Conservation (phyloP, 768 basidiomycete species). For the Rhizopogon vinicolor region DNA sequence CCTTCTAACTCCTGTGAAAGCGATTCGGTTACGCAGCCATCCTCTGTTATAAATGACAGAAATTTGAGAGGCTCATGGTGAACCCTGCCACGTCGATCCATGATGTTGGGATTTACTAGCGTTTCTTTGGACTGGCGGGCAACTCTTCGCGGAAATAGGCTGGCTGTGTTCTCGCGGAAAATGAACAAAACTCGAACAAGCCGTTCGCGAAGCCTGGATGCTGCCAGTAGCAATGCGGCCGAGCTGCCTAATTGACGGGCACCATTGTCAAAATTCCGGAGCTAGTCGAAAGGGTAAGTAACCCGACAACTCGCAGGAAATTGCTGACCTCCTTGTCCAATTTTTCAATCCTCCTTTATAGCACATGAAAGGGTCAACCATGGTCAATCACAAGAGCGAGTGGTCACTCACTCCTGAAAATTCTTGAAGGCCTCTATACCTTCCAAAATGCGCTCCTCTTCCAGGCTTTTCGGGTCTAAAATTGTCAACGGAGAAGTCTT, state of each 20-base stretch:
- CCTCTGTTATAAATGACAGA: slow-evolving; percentile 24
- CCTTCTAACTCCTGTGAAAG: slow-evolving; percentile 34
- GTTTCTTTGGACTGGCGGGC: slow-evolving; percentile 24
- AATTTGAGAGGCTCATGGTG: slow-evolving; percentile 19
- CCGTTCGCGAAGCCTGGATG: slow-evolving; percentile 36
- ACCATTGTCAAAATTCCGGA: slow-evolving; percentile 41
- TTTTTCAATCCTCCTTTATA: slow-evolving; percentile 29
- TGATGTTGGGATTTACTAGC: slow-evolving; percentile 20
- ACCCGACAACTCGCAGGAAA: background rate
- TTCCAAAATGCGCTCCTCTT: slow-evolving; percentile 45
- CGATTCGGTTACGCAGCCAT: slow-evolving; percentile 34
- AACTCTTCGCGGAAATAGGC: slow-evolving; percentile 38
- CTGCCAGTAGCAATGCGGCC: slow-evolving; percentile 40
- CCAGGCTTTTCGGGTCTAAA: slow-evolving; percentile 33
- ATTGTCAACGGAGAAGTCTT: background rate
- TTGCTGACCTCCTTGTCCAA: slow-evolving; percentile 35
- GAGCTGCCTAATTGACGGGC: slow-evolving; percentile 42
- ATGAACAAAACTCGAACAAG: slow-evolving; percentile 37
- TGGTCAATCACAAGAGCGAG: slow-evolving; percentile 4
- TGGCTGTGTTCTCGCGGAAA: slow-evolving; percentile 42
- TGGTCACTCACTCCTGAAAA: slow-evolving; percentile 40
- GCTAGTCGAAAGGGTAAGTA: slow-evolving; percentile 15
- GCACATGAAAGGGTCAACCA: background rate
- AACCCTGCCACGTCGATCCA: slow-evolving; percentile 12
- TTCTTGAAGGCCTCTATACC: slow-evolving; percentile 44